Evolutionary conservation across 2,329 filamentous ascomycete species (phyloP).

Genomic region (Salinomyces thailandicus): DNA sequence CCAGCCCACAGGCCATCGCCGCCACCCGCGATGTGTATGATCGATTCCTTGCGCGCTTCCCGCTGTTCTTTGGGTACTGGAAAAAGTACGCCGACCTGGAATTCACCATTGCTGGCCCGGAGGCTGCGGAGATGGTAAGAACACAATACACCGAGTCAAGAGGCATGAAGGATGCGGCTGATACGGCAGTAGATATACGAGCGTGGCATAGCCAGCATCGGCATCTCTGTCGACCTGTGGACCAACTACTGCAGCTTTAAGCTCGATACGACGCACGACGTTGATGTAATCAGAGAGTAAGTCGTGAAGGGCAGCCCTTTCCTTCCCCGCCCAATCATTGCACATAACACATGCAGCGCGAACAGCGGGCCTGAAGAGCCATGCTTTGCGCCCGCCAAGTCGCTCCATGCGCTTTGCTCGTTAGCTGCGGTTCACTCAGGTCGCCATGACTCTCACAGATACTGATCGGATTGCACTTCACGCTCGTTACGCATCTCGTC

Average conservation of each 20-base stretch:
- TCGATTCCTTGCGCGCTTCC: conserved; percentile 86
- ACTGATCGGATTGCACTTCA: conserved; percentile 15
- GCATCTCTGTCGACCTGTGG: conserved; percentile 92
- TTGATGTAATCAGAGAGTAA: conserved; percentile 99
- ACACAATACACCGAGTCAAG: conserved; percentile 2
- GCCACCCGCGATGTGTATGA: conserved; percentile 83
- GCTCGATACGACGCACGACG: conserved; percentile 90
- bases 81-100: conserved; percentile 98
- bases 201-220: conserved; percentile 84
- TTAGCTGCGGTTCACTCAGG: no score
- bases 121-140: conserved; percentile 89
- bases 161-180: conserved; percentile 15
- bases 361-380: background rate
- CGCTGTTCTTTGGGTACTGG: conserved; percentile 95
- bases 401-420: no score
- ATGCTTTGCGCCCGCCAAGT: no score
- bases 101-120: conserved; percentile 91
- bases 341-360: background rate
- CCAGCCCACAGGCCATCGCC: conserved; percentile 83
- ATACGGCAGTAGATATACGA: conserved; percentile 66
- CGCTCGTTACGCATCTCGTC: background rate
- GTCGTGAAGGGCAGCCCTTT: conserved; percentile 56
- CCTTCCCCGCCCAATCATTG: conserved; percentile 27
- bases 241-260: conserved; percentile 97
- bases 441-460: conserved; percentile 22